Percentiles rank a stretch among this genome's conserved stretches.
These are phyloP conservation scores for Russula compacta DNA, from an alignment of 768 basidiomycete genomes.

Conservation along the genomic window DNA sequence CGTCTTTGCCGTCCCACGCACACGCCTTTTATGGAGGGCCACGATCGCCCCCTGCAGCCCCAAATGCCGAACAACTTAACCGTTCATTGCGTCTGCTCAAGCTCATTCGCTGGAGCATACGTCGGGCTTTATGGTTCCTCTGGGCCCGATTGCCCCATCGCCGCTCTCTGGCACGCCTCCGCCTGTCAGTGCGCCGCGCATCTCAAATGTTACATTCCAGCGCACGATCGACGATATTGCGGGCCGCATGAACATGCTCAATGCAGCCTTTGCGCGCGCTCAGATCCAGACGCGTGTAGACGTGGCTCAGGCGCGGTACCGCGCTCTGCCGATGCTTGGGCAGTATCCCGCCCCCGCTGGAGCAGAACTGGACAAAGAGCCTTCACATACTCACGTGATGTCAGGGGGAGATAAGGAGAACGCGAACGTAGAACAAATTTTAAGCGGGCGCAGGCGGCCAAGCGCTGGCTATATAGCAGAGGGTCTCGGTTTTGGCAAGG, in stretches of 20 bases:
- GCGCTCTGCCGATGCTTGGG: conserved; percentile 3
- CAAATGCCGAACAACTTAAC: background rate
- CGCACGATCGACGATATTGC: conserved; percentile 37
- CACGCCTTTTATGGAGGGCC: conserved; percentile 9
- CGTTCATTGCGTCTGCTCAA: conserved; percentile 3
- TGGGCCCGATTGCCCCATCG: conserved; percentile 11
- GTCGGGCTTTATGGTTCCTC: conserved; percentile 7
- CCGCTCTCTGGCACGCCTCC: conserved; percentile 27
- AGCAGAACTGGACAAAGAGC: conserved; percentile 10
- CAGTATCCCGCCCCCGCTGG: background rate
- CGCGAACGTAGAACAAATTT: conserved; percentile 13
- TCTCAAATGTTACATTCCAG: conserved; percentile 34
- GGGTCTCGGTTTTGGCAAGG: conserved; percentile 27
- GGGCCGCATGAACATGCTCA: conserved; percentile 37
- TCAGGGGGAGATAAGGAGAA: conserved; percentile 32
- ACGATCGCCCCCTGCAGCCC: background rate
- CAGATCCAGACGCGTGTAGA: conserved; percentile 19
- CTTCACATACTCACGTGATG: background rate
- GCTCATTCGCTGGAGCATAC: conserved; percentile 1
- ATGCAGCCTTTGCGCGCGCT: conserved; percentile 19
- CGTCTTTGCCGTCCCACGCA: background rate
- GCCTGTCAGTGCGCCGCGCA: conserved; percentile 35
- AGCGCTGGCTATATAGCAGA: conserved; percentile 16
- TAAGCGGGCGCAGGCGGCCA: conserved; percentile 21
- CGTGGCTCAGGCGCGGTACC: conserved; percentile 1